Evolutionary conservation across 2,329 filamentous ascomycete species (phyloP).

Genomic region (Penicillium sp.): DNA sequence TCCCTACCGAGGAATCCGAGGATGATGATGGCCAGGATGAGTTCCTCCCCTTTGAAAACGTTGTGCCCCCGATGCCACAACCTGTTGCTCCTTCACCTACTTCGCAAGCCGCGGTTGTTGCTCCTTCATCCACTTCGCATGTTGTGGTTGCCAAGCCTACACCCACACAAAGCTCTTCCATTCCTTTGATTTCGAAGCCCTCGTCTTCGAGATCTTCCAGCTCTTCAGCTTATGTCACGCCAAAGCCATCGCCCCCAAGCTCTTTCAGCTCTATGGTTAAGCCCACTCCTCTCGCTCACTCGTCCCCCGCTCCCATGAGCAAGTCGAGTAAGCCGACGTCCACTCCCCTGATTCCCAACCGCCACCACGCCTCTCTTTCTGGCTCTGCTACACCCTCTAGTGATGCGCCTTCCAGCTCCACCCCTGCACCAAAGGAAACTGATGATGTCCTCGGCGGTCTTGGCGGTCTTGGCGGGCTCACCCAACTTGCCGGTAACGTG

Average conservation of each 20-base stretch:
- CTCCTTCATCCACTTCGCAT: slow-evolving; percentile 4
- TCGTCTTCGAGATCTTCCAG: neutral
- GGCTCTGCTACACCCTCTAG: slow-evolving; percentile 10
- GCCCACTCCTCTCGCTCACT: neutral
- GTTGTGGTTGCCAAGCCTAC: neutral
- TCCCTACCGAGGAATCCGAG: neutral
- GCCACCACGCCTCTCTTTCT: slow-evolving; percentile 5
- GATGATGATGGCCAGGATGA: neutral
- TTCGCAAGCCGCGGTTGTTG: neutral
- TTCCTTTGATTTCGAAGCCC: neutral
- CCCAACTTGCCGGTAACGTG: neutral
- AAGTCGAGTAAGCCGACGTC: neutral
- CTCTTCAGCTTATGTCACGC: neutral
- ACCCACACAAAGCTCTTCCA: neutral
- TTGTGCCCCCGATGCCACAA: slow-evolving; percentile 6
- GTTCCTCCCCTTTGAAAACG: neutral
- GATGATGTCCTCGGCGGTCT: too few relatives aligned
- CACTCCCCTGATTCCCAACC: neutral
- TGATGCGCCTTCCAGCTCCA: slow-evolving; percentile 5
- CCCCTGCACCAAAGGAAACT: slow-evolving; percentile 5
- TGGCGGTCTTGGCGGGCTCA: too few relatives aligned
- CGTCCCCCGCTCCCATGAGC: neutral
- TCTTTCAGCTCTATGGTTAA: neutral
- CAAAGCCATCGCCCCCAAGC: neutral
- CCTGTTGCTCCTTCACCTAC: slow-evolving; percentile 6